These are phyloP conservation scores for Trametes gibbosa DNA, from an alignment of 768 basidiomycete species.

Conservation along the genomic window DNA sequence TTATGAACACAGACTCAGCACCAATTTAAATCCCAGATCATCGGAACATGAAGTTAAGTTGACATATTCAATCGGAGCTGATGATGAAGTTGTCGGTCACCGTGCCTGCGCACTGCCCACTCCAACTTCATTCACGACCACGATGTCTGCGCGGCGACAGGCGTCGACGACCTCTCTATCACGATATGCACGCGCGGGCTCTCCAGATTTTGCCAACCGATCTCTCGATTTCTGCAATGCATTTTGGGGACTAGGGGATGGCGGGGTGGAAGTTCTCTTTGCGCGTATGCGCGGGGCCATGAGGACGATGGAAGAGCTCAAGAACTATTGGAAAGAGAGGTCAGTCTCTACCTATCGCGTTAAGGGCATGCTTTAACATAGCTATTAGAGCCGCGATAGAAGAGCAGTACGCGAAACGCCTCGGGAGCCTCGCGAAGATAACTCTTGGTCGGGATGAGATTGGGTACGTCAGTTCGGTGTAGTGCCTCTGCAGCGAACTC, in stretches of 20 bases:
- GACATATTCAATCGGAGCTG: not conserved
- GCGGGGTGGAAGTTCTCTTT: constrained; percentile 87
- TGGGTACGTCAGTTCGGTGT: constrained; percentile 56
- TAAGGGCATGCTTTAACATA: not conserved
- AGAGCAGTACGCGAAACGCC: constrained; percentile 89
- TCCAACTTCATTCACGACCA: constrained; percentile 13
- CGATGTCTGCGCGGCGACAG: constrained; percentile 75
- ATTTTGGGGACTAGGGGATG: constrained; percentile 90
- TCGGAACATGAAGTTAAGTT: not conserved
- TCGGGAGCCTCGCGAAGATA: constrained; percentile 75
- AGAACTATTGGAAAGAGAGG: constrained; percentile 93
- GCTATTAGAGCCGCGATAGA: constrained; percentile 77
- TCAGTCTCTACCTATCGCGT: constrained; percentile 34
- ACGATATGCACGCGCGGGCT: constrained; percentile 58
- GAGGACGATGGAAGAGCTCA: constrained; percentile 86
- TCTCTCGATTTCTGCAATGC: constrained; percentile 92
- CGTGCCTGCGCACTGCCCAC: constrained; percentile 4
- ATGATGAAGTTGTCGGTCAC: not conserved
- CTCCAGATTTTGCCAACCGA: constrained; percentile 45
- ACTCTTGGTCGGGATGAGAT: constrained; percentile 87
- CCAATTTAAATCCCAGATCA: no score
- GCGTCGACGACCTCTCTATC: constrained; percentile 79
- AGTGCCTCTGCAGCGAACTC: not conserved
- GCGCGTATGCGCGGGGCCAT: constrained; percentile 84
- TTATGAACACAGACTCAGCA: no score